phyloP scores from a whole-genome alignment of 768 basidiomycete species.

The Hygrophoropsis aurantiaca region DNA sequence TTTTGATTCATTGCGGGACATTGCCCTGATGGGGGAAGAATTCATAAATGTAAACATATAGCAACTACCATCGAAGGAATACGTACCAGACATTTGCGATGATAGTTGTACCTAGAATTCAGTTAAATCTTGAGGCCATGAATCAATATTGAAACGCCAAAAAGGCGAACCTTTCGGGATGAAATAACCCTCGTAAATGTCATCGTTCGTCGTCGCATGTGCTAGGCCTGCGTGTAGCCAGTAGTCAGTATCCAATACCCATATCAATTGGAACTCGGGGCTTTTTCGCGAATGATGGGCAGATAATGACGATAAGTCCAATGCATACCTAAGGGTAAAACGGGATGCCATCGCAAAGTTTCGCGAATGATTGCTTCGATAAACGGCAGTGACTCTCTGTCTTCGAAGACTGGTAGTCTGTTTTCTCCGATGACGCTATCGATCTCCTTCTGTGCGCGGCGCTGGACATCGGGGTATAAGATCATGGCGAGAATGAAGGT shows the following conservation, averaged over 20 bases:
- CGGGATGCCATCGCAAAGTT: constrained; percentile 35
- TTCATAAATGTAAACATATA: not conserved
- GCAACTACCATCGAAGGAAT: no score
- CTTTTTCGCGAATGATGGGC: no score
- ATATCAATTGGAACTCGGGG: no score
- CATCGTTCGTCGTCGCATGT: constrained; percentile 35
- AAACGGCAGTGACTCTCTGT: constrained; percentile 25
- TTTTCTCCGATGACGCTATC: constrained; percentile 27
- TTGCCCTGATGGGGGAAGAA: constrained; percentile 26
- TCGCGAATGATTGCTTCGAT: constrained; percentile 30
- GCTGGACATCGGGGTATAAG: constrained; percentile 34
- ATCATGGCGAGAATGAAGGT: constrained; percentile 37
- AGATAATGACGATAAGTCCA: no score
- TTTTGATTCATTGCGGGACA: constrained; percentile 45
- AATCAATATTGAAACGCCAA: not conserved
- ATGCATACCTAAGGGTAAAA: constrained; percentile 31
- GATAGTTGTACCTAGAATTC: constrained; percentile 21
- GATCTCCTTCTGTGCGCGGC: constrained; percentile 38
- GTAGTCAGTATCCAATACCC: not conserved
- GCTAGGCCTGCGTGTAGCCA: constrained; percentile 24
- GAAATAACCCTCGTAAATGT: constrained; percentile 46
- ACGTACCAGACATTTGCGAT: constrained; percentile 27
- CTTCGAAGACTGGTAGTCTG: constrained; percentile 30
- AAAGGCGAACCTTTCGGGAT: constrained; percentile 50
- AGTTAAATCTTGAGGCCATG: not conserved